phyloP scores from a whole-genome alignment of 1,284 basidiomycete genomes.

The Cutaneotrichosporon cutaneum region DNA sequence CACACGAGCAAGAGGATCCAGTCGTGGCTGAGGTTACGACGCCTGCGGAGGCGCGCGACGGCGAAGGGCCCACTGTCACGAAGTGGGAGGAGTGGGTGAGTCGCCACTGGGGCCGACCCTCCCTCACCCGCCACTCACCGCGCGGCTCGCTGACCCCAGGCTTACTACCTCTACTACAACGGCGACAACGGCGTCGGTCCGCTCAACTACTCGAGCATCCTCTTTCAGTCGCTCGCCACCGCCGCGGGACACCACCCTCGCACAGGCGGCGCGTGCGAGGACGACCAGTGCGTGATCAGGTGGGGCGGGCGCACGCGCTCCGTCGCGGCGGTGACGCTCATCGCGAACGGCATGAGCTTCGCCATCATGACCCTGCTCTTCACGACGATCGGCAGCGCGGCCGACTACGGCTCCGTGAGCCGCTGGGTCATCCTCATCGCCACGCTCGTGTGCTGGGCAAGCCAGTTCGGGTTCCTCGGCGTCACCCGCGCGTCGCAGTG shows the following conservation, averaged over 20 bases:
- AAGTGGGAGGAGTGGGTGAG: slow-evolving; percentile 1
- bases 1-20: not conserved
- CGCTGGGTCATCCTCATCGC: slow-evolving; percentile 68
- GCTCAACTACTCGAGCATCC: slow-evolving; percentile 61
- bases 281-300: slow-evolving; percentile 60
- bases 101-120: too few relatives aligned
- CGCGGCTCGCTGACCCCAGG: slow-evolving; percentile 5
- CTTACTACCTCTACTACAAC: slow-evolving; percentile 28
- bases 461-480: slow-evolving; percentile 71
- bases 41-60: not conserved
- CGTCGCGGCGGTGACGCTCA: slow-evolving; percentile 67
- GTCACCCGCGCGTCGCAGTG: slow-evolving; percentile 59
- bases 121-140: not conserved
- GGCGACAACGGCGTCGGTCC: slow-evolving; percentile 29
- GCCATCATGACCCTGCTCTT: slow-evolving; percentile 61
- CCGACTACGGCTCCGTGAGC: slow-evolving; percentile 73
- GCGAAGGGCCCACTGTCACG: not conserved
- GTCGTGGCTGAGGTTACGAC: not conserved
- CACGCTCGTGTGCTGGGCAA: slow-evolving; percentile 68
- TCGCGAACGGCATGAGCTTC: slow-evolving; percentile 60
- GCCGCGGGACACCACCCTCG: slow-evolving; percentile 66
- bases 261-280: slow-evolving; percentile 20
- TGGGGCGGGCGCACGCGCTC: slow-evolving; percentile 62
- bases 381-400: slow-evolving; percentile 74
- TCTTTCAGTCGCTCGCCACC: slow-evolving; percentile 68